Base-by-base conservation (phyloP, 2,329 filamentous ascomycete species). In the Microdochium nivale region DNA sequence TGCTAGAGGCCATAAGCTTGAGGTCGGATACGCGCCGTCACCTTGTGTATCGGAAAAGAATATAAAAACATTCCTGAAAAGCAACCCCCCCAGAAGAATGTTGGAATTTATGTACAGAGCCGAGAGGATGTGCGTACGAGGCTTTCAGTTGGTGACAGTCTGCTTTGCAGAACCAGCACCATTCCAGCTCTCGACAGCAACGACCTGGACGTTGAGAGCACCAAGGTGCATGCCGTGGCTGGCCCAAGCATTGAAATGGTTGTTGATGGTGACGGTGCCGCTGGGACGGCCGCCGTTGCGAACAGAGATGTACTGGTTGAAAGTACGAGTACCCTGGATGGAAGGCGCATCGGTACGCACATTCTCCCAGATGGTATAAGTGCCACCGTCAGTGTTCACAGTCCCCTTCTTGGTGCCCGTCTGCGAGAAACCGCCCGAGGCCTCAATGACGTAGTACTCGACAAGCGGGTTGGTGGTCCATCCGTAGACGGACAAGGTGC, bases 251-350 rank as follows among this genome's bases (percentile, higher is more conserved):
- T 62, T 58, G 57, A 66, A 65, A 58, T 67, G 63, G 56, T 65
- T 63, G 9, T 52, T 54, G 13, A 59, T 58, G n/a, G 56, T 66
- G 50, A 66, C 61, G 54, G 60, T 63, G 48, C 66, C 65, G 51
- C 72, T 68, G 48, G 70, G 67, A 48, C 76, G 70, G 70, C 79
- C 76, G 53, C 58, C 61, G 55, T 67, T 65, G 56, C 79, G 71
- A 13, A 81, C 70, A 23, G 70, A 74, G 71, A 73, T 76, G 65
- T 70, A 77, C 65, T 78, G 75, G 56, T 70, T 62, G 59, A 78
- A 77, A 49, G 73, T 77, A 43, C 61, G 56, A 14, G 71, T 75
- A 50, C 73, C 73, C 54, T 70, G 58, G 52, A 76, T 75, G 46
- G 65, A 69, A 21, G 72, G 71, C 59, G 67, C 62, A 60, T 74